Evolutionary conservation across 2,329 filamentous ascomycete genomes (phyloP).

Genomic region (Westerdykella aurantiaca): DNA sequence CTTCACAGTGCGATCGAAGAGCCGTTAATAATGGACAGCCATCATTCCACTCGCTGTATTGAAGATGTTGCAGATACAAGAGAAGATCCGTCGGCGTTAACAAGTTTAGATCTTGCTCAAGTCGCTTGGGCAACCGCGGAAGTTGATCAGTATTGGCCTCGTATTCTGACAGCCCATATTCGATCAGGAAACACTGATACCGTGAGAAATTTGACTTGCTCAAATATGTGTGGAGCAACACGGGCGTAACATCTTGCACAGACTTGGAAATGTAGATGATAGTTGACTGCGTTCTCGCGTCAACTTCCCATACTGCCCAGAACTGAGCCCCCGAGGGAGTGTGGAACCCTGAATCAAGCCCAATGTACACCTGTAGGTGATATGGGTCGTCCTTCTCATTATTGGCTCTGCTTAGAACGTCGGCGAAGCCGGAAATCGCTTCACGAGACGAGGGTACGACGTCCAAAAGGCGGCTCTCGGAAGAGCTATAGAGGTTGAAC

Average conservation of each 20-base stretch:
- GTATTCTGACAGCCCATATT: constrained; percentile 21
- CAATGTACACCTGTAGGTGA: constrained; percentile 27
- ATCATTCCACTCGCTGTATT: constrained; percentile 28
- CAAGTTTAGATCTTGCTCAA: constrained; percentile 30
- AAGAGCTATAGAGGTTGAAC: constrained; percentile 13
- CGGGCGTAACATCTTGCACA: constrained; percentile 23
- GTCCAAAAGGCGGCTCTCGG: constrained; percentile 13
- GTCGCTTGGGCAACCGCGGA: constrained; percentile 18
- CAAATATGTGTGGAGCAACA: constrained; percentile 32
- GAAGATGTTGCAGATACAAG: constrained; percentile 30
- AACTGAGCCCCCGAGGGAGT: constrained; percentile 29
- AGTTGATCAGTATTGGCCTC: constrained; percentile 5
- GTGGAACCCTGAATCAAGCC: constrained; percentile 37
- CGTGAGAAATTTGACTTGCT: constrained; percentile 29
- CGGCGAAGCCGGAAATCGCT: constrained; percentile 18
- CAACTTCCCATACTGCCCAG: constrained; percentile 33
- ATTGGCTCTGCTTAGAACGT: constrained; percentile 15
- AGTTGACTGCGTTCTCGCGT: constrained; percentile 21
- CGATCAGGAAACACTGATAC: constrained; percentile 33
- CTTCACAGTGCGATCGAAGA: constrained; percentile 25
- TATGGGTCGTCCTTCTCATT: constrained; percentile 26
- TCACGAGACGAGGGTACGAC: constrained; percentile 15
- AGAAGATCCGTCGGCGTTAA: constrained; percentile 32
- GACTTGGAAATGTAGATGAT: constrained; percentile 35
- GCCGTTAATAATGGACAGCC: constrained; percentile 24